Percentiles rank a stretch among this genome's conserved stretches.
Conservation (phyloP, 2,329 filamentous ascomycete species). For the Fusarium penzigii region DNA sequence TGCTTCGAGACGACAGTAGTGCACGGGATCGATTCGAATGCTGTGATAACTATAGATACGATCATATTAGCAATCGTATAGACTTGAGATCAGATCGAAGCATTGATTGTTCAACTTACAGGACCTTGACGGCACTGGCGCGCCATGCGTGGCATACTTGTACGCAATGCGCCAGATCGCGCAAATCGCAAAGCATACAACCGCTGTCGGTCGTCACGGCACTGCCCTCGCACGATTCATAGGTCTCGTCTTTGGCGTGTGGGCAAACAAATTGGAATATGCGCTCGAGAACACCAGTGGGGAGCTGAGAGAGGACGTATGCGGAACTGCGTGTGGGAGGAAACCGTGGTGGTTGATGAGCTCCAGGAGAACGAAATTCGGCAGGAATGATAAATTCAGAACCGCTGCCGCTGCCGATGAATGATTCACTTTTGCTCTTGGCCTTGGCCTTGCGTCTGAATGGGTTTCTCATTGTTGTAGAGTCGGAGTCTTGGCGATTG, state of each 20-base stretch:
- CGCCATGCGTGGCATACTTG: slow-evolving; percentile 75
- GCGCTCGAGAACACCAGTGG: slow-evolving; percentile 67
- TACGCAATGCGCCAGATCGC: slow-evolving; percentile 80
- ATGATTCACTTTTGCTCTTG: slow-evolving; percentile 40
- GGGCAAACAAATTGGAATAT: slow-evolving; percentile 86
- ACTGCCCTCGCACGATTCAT: slow-evolving; percentile 81
- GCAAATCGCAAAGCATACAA: slow-evolving; percentile 92
- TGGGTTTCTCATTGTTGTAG: slow-evolving; percentile 34
- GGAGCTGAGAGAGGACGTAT: slow-evolving; percentile 54
- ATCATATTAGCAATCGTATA: slow-evolving; percentile 11
- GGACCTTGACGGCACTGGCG: slow-evolving; percentile 46
- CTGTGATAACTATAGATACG: slow-evolving; percentile 69
- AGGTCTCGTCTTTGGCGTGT: slow-evolving; percentile 74
- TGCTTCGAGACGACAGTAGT: slow-evolving; percentile 89
- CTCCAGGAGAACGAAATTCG: slow-evolving; percentile 31
- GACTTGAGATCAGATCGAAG: not conserved
- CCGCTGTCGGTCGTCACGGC: slow-evolving; percentile 65
- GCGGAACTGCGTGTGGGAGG: slow-evolving; percentile 45
- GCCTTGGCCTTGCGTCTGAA: slow-evolving; percentile 42
- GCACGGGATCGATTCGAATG: slow-evolving; percentile 89
- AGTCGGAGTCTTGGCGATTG: not conserved
- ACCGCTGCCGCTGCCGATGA: slow-evolving; percentile 23
- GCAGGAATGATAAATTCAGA: slow-evolving; percentile 28
- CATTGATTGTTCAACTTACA: slow-evolving; percentile 55
- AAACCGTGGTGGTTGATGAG: slow-evolving; percentile 30